These are phyloP conservation scores for Hanseniaspora guilliermondii DNA, from an alignment of 805 yeast genomes.

Conservation along the genomic window DNA sequence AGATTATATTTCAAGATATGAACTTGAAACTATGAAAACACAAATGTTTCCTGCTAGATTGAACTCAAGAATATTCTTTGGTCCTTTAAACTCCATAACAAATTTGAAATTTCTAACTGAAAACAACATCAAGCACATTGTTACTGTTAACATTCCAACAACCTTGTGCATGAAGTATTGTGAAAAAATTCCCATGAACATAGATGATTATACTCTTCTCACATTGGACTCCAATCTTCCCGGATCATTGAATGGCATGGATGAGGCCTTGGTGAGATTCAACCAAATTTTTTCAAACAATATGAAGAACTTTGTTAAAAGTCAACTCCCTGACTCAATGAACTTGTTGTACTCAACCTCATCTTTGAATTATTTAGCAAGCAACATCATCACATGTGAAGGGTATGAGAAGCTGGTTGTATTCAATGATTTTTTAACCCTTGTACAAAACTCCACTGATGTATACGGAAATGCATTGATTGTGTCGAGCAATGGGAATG, in stretches of 20 bases:
- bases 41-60: slow-evolving; percentile 33
- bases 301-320: slow-evolving; percentile 9
- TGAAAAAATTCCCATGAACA: slow-evolving; percentile 22
- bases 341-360: slow-evolving; percentile 9
- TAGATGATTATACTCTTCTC: slow-evolving; percentile 24
- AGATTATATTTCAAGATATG: slow-evolving; percentile 15
- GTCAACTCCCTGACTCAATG: background rate
- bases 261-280: slow-evolving; percentile 6
- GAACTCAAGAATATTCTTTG: slow-evolving; percentile 33
- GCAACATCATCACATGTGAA: slow-evolving; percentile 16
- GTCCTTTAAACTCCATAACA: slow-evolving; percentile 35
- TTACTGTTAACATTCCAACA: slow-evolving; percentile 28
- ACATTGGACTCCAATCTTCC: slow-evolving; percentile 28
- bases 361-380: slow-evolving; percentile 12
- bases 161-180: slow-evolving; percentile 25
- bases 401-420: slow-evolving; percentile 19
- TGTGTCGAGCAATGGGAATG: slow-evolving; percentile 20
- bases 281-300: slow-evolving; percentile 13
- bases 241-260: slow-evolving; percentile 22
- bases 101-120: slow-evolving; percentile 28
- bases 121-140: slow-evolving; percentile 32
- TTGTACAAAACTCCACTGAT: slow-evolving; percentile 18
- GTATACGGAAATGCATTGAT: slow-evolving; percentile 19
- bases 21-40: slow-evolving; percentile 16
- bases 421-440: slow-evolving; percentile 24